Base-by-base conservation (phyloP, 805 yeast species). In the Diddensiella santjacobensis region DNA sequence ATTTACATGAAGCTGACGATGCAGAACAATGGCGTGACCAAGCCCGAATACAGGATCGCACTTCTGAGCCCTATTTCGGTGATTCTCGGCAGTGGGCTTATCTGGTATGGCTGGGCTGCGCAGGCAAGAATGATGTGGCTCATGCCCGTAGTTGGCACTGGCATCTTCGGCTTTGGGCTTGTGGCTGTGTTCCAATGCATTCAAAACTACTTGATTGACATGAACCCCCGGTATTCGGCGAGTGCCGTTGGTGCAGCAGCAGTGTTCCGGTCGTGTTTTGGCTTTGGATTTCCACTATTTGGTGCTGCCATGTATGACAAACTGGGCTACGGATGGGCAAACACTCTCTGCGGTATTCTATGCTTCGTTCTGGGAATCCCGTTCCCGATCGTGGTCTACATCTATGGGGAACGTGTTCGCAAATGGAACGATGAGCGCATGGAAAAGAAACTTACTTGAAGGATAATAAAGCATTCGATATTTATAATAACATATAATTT, bases 101-200 rank as follows among this genome's bases (percentile, higher is more conserved):
- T 83, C 51, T 79, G 86, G 79, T 81, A 79, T 57, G 89, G 88
- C 13, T 83, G 88, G 89, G 74, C 82, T 29, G 82, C 84, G 1
- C 68, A 80, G 57, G 68, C 74, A 26, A 60, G 74, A 24, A 58
- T 79, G 39, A 79, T 72, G 45, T 83, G 84, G 83, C 72, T 83
- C 36, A 77, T 81, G 71, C 84, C 87, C 0, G 67, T 70, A 24
- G 67, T 83, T 24, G 90, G 89, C 2, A 71, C 80, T 15, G 75
- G 69, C 3, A 66, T 84, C 20, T 81, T 81, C 61, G 82, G 83
- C 1, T 73, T 76, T 58, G 79, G 80, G 1, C 63, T 81, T 36
- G 74, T 80, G 48, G 77, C 81, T 3, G 80, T 80, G n/a, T 84
- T 84, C 66, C 85, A 80, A 56, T 71, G 80, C n/a, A 74, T 80